Evolutionary conservation across 139 green algal genomes (phyloP), one percentile per base, ranked within the genome.

Genomic region (Chlamydomonas sp.): DNA sequence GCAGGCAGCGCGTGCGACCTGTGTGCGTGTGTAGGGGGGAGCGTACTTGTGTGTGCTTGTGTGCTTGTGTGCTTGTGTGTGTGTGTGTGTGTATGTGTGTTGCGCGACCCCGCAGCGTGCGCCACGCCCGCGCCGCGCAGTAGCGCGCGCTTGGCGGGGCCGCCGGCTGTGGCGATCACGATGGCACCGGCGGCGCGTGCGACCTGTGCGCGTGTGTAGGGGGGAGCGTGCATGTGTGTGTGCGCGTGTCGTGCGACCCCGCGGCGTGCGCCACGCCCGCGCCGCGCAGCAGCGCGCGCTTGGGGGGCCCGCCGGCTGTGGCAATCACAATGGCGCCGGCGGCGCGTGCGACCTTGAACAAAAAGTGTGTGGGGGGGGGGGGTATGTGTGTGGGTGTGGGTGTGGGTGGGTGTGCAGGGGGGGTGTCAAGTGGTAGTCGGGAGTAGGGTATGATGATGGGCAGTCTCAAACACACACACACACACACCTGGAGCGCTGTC

Each of bases 251-350:
- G 35, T 88, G 81, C 2, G 85, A 92, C 59, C 74, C 79, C 8
- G 79, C 69, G 35, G 79, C 82, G 59, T 72, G 38, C 1, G 26
- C 22, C 6, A 86, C 77, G 16, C 80, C 84, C 67, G 87, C 57
- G 0, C 31, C 47, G 20, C 86, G 83, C 60, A 92, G 74, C 65
- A 93, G 62, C 1, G 68, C 39, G 22, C 87, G 81, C 87, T 95
- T 95, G 74, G 79, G 72, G 29, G 79, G 48, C 58, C 79, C 81
- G 67, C 87, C 87, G 35, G 83, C 87, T 8, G 89, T 93, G 13
- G 76, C 83, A 24, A 92, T 26, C 3, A 75, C 57, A 35, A 48
- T 20, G 1, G 64, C 81, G 3, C 83, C 82, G 28, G 76, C n/a
- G 0, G 54, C 69, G 16, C 34, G 30, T 22, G 80, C 72, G 31